Evolutionary conservation across 1,284 basidiomycete genomes (phyloP).

Genomic region (Boletus subluridellus): DNA sequence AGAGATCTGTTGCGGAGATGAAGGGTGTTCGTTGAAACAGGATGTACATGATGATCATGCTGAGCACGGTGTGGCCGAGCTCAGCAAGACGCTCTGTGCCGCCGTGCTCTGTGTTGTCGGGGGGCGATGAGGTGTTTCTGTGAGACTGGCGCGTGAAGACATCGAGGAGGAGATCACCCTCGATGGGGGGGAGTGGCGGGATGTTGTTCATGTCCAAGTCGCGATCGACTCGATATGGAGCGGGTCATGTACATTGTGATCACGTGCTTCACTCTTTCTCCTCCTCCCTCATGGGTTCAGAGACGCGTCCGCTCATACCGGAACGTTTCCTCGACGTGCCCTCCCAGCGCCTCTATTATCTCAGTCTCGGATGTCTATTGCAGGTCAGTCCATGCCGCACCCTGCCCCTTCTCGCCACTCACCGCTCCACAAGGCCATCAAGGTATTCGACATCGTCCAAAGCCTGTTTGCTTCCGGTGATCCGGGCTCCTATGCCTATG

Average conservation of each 20-base stretch:
- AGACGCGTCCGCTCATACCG: slow-evolving; percentile 43
- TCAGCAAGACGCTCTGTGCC: slow-evolving; percentile 47
- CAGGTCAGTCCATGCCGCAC: slow-evolving; percentile 38
- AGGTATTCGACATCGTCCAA: slow-evolving; percentile 58
- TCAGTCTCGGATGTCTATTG: slow-evolving; percentile 53
- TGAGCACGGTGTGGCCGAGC: slow-evolving; percentile 45
- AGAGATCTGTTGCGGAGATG: slow-evolving; percentile 38
- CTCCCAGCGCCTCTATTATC: slow-evolving; percentile 55
- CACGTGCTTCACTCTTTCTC: slow-evolving; percentile 20
- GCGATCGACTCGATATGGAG: slow-evolving; percentile 4
- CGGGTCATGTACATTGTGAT: neutral
- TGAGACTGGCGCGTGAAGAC: slow-evolving; percentile 45
- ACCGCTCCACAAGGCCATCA: slow-evolving; percentile 38
- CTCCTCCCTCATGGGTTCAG: slow-evolving; percentile 8
- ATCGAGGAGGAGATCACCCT: slow-evolving; percentile 51
- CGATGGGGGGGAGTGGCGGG: slow-evolving; percentile 41
- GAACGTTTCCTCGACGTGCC: slow-evolving; percentile 55
- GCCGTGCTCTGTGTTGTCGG: slow-evolving; percentile 40
- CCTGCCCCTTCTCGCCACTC: neutral
- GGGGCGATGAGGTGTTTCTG: slow-evolving; percentile 14
- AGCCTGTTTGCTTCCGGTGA: slow-evolving; percentile 45
- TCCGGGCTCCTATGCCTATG: slow-evolving; percentile 43
- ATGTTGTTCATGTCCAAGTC: slow-evolving; percentile 24
- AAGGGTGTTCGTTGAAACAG: slow-evolving; percentile 43
- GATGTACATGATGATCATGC: slow-evolving; percentile 44